These are phyloP conservation scores for Aspergillus sp. DNA, from an alignment of 2,329 filamentous ascomycete species.

Conservation along the genomic window DNA sequence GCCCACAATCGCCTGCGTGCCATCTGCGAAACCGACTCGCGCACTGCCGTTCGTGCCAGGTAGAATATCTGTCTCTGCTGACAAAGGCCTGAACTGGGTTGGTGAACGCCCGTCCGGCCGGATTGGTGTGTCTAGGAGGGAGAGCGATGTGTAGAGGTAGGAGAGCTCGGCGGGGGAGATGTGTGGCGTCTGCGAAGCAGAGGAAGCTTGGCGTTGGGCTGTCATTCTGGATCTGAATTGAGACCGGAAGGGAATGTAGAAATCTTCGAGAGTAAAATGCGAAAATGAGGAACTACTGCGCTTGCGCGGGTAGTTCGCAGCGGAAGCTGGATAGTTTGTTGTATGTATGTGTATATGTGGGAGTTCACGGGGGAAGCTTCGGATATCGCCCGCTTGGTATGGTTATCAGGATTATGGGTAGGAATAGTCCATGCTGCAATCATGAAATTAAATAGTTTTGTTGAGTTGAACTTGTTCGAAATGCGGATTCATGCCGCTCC, in stretches of 20 bases:
- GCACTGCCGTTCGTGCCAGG: slow-evolving; percentile 90
- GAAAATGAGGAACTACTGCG: too few relatives aligned
- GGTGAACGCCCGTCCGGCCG: slow-evolving; percentile 81
- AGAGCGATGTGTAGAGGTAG: slow-evolving; percentile 87
- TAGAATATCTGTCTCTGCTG: slow-evolving; percentile 86
- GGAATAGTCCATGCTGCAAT: neutral
- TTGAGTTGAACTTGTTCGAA: neutral
- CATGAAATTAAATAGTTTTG: neutral
- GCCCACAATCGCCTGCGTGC: slow-evolving; percentile 92
- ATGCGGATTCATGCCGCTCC: neutral
- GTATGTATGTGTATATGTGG: neutral
- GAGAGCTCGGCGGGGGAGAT: slow-evolving; percentile 95
- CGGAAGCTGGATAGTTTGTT: neutral
- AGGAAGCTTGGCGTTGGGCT: slow-evolving; percentile 59
- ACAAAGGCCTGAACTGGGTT: slow-evolving; percentile 85
- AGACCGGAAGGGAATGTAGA: too few relatives aligned
- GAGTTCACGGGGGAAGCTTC: neutral
- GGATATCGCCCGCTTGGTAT: neutral
- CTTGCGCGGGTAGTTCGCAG: too few relatives aligned
- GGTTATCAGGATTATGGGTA: neutral
- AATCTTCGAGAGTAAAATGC: too few relatives aligned
- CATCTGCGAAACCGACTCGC: slow-evolving; percentile 89
- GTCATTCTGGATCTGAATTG: slow-evolving; percentile 51
- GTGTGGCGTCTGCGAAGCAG: slow-evolving; percentile 52
- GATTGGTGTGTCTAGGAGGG: slow-evolving; percentile 70